Percentiles rank a stretch among this genome's conserved stretches.
These are phyloP conservation scores for Russula brevipes DNA, from an alignment of 768 basidiomycete genomes.

Conservation along the genomic window DNA sequence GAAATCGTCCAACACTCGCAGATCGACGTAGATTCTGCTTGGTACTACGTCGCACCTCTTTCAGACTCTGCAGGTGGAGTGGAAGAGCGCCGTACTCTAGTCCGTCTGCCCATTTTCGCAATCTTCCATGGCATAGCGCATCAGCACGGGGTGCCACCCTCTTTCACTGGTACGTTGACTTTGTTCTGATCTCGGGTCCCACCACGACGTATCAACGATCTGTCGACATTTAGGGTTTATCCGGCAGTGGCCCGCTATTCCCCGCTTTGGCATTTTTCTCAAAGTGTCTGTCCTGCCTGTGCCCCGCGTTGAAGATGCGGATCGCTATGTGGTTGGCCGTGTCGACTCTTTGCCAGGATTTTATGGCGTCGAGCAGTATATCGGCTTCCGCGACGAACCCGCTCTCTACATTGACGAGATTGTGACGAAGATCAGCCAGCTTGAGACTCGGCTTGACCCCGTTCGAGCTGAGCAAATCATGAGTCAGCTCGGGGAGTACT, in stretches of 20 bases:
- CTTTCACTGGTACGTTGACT: conserved; percentile 45
- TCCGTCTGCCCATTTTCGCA: conserved; percentile 18
- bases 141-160: conserved; percentile 42
- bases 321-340: conserved; percentile 54
- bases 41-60: conserved; percentile 15
- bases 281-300: conserved; percentile 50
- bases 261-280: conserved; percentile 62
- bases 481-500: conserved; percentile 39
- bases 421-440: conserved; percentile 44
- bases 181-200: background rate
- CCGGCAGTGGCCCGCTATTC: conserved; percentile 64
- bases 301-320: conserved; percentile 43
- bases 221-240: conserved; percentile 42
- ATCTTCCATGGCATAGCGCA: conserved; percentile 22
- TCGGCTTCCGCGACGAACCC: conserved; percentile 54
- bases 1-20: background rate
- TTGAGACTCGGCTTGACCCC: conserved; percentile 43
- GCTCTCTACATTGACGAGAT: conserved; percentile 40
- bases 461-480: conserved; percentile 32
- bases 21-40: background rate
- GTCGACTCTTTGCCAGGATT: conserved; percentile 53
- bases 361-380: conserved; percentile 54
- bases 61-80: background rate
- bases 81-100: conserved; percentile 13
- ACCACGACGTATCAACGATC: conserved; percentile 1